Evolutionary conservation across 1,284 basidiomycete species (phyloP).

Genomic region (Boletus sp.): DNA sequence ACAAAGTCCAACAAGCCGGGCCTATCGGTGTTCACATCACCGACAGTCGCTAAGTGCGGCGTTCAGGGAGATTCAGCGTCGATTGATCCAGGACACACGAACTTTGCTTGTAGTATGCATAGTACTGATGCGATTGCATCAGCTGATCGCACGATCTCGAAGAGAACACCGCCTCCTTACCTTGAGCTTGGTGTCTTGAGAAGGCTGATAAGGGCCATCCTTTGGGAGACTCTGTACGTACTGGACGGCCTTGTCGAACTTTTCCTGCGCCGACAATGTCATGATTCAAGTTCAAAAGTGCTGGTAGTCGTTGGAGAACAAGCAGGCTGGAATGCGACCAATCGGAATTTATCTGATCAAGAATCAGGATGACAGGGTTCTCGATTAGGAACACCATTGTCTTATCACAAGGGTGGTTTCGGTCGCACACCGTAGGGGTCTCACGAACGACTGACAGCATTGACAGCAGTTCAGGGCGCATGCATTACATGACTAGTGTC

Average conservation of each 20-base stretch:
- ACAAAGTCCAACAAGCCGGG: conserved; percentile 76
- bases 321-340: neutral
- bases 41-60: conserved; percentile 58
- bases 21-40: conserved; percentile 60
- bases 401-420: conserved; percentile 7
- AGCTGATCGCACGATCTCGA: conserved; percentile 11
- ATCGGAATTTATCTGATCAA: conserved; percentile 22
- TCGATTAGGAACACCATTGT: conserved; percentile 22
- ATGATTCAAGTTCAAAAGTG: conserved; percentile 13
- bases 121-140: conserved; percentile 63
- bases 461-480: neutral
- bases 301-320: conserved; percentile 5
- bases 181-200: conserved; percentile 72
- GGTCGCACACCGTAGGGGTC: neutral
- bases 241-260: conserved; percentile 77
- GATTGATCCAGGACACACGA: conserved; percentile 3
- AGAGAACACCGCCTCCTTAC: conserved; percentile 41
- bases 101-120: conserved; percentile 91
- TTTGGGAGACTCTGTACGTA: conserved; percentile 74
- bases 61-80: conserved; percentile 1
- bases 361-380: conserved; percentile 10
- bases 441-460: neutral
- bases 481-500: neutral
- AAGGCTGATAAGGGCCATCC: conserved; percentile 73
- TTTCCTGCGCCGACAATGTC: conserved; percentile 50